Percentiles rank a stretch among this genome's conserved stretches.
phyloP scores from a whole-genome alignment of 495 filamentous ascomycete species.

The Aspergillus panamensis region DNA sequence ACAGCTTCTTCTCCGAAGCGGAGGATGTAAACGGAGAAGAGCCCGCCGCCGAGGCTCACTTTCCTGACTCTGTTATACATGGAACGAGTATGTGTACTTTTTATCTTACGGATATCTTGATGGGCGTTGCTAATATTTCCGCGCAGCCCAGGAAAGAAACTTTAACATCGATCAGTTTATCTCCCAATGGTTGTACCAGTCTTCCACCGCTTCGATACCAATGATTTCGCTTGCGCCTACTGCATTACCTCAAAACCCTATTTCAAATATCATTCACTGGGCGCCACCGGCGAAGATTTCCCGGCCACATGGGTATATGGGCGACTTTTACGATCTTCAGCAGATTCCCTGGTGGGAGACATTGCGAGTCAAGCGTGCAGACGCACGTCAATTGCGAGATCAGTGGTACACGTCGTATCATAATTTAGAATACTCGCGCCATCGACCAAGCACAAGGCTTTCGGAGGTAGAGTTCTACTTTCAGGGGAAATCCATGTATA shows the following conservation, averaged over 20 bases:
- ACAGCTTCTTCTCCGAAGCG: conserved; percentile 20
- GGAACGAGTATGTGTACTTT: conserved; percentile 33
- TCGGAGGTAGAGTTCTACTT: conserved; percentile 51
- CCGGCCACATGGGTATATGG: conserved; percentile 44
- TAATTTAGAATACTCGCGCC: conserved; percentile 36
- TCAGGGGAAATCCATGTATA: conserved; percentile 67
- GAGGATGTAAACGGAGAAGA: conserved; percentile 19
- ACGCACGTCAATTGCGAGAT: conserved; percentile 58
- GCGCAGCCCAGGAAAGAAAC: conserved; percentile 41
- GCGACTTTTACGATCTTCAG: conserved; percentile 67
- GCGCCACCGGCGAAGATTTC: conserved; percentile 40
- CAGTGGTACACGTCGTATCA: conserved; percentile 44
- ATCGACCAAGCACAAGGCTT: conserved; percentile 25
- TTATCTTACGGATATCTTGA: background rate
- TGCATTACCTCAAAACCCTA: conserved; percentile 22
- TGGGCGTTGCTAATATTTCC: conserved; percentile 13
- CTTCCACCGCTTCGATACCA: conserved; percentile 21
- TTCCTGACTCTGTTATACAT: conserved; percentile 33
- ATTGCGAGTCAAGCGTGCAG: conserved; percentile 56
- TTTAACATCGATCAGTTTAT: conserved; percentile 46
- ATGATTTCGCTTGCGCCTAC: conserved; percentile 20
- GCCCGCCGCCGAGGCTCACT: conserved; percentile 19
- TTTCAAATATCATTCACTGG: conserved; percentile 35
- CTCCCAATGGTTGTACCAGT: conserved; percentile 36
- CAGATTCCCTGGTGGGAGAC: conserved; percentile 69